Percentiles rank a stretch among this genome's conserved stretches.
Conservation (phyloP, 202 grass and related monocot genomes). For the Eragrostis tef region DNA sequence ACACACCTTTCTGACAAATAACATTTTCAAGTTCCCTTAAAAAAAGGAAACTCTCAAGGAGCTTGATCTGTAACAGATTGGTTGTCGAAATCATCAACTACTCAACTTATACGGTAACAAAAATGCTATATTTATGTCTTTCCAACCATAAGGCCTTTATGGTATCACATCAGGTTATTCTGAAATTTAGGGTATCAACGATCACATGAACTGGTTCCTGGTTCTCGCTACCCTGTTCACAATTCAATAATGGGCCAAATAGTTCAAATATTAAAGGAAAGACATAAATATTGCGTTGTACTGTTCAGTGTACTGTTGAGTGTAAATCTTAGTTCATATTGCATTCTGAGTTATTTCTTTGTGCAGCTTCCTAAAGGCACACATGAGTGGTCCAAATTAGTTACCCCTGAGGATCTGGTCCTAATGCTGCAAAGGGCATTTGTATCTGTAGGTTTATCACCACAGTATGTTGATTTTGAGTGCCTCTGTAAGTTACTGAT, state of each 20-base stretch:
- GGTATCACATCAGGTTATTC: too few species aligned
- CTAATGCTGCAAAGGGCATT: slow-evolving; percentile 77
- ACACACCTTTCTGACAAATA: not conserved
- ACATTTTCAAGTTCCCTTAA: too few species aligned
- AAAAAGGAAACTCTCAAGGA: too few species aligned
- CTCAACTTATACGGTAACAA: too few species aligned
- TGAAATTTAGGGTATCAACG: too few species aligned
- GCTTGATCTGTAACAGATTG: too few species aligned
- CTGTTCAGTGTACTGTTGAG: not conserved
- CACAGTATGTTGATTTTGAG: not conserved
- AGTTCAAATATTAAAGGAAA: too few species aligned
- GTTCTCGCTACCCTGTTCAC: not conserved
- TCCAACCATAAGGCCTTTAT: too few species aligned
- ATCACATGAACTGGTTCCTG: not conserved
- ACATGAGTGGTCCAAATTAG: slow-evolving; percentile 84
- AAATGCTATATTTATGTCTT: too few species aligned
- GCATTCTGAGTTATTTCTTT: slow-evolving; percentile 36
- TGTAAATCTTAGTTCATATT: not conserved
- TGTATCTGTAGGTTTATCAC: slow-evolving; percentile 63
- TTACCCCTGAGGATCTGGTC: slow-evolving; percentile 80
- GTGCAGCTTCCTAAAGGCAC: slow-evolving; percentile 89
- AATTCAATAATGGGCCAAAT: not conserved
- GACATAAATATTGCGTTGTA: not conserved
- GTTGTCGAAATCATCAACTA: too few species aligned
- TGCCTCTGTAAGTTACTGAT: slow-evolving; percentile 14